These are phyloP conservation scores for Goffeauzyma gilvescens DNA, from an alignment of 768 basidiomycete species.

Conservation along the genomic window DNA sequence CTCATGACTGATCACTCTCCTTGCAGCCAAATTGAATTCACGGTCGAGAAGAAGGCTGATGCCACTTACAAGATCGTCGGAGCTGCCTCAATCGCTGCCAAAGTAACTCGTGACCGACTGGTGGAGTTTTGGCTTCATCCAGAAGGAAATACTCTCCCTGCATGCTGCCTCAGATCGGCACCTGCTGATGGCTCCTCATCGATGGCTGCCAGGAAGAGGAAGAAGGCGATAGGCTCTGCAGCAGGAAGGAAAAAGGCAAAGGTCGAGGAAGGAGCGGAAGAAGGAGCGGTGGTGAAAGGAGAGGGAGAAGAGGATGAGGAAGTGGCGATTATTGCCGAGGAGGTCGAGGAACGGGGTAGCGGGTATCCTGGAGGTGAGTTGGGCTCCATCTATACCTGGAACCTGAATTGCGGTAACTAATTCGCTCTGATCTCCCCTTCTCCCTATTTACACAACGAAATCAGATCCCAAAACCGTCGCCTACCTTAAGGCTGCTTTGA, in stretches of 20 bases:
- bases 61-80: conserved; percentile 91
- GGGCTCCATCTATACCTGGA: too few species aligned
- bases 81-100: conserved; percentile 93
- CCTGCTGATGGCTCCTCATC: conserved; percentile 6
- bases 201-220: background rate
- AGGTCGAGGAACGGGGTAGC: conserved; percentile 41
- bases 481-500: conserved; percentile 57
- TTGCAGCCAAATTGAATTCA: conserved; percentile 49
- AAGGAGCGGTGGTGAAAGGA: conserved; percentile 1
- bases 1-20: background rate
- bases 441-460: background rate
- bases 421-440: background rate
- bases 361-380: conserved; percentile 73
- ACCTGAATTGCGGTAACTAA: background rate
- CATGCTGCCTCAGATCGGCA: conserved; percentile 3
- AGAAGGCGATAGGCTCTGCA: too few species aligned
- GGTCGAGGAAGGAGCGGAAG: conserved; percentile 37
- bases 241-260: conserved; percentile 4
- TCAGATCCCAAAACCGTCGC: conserved; percentile 79
- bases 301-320: conserved; percentile 14
- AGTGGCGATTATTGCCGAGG: background rate
- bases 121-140: conserved; percentile 54
- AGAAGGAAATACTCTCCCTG: conserved; percentile 11
- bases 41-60: conserved; percentile 81
- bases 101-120: conserved; percentile 83